Evolutionary conservation across 768 basidiomycete species (phyloP).

Genomic region (Saitozyma podzolica): DNA sequence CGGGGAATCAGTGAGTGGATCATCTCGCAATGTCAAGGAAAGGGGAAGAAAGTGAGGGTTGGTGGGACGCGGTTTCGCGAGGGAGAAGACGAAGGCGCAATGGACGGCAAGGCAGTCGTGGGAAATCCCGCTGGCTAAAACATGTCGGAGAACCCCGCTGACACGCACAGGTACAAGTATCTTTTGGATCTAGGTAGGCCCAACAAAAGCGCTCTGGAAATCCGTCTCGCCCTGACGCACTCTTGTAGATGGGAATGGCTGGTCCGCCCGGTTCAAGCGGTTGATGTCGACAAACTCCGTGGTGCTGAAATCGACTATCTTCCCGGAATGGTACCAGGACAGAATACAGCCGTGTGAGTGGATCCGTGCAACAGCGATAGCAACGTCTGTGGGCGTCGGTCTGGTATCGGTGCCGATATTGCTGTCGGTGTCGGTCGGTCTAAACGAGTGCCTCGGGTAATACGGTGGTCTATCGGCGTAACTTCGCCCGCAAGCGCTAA

Average conservation of each 20-base stretch:
- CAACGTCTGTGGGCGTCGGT: too few relatives aligned
- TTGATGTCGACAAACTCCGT: conserved; percentile 49
- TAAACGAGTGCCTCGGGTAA: neutral
- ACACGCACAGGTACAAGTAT: conserved; percentile 38
- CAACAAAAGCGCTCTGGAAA: neutral
- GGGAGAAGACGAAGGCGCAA: too few relatives aligned
- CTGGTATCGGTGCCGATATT: neutral
- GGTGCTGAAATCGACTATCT: conserved; percentile 51
- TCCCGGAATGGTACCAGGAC: conserved; percentile 50
- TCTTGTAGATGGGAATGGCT: conserved; percentile 50
- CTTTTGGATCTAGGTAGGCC: conserved; percentile 47
- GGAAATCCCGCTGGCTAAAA: too few relatives aligned
- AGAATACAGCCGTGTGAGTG: conserved; percentile 43
- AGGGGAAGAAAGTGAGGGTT: too few relatives aligned
- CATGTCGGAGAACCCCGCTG: too few relatives aligned
- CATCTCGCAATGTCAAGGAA: too few relatives aligned
- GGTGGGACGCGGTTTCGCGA: too few relatives aligned
- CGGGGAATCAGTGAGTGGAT: conserved; percentile 27
- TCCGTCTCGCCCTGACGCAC: neutral
- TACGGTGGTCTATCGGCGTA: too few relatives aligned
- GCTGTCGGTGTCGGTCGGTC: neutral
- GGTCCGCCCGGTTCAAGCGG: conserved; percentile 53
- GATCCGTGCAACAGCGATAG: too few relatives aligned
- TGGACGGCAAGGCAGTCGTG: too few relatives aligned
- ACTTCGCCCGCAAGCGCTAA: too few relatives aligned